These are phyloP conservation scores for Populus tremula DNA, from an alignment of 345 rosid genomes.

Conservation along the genomic window DNA sequence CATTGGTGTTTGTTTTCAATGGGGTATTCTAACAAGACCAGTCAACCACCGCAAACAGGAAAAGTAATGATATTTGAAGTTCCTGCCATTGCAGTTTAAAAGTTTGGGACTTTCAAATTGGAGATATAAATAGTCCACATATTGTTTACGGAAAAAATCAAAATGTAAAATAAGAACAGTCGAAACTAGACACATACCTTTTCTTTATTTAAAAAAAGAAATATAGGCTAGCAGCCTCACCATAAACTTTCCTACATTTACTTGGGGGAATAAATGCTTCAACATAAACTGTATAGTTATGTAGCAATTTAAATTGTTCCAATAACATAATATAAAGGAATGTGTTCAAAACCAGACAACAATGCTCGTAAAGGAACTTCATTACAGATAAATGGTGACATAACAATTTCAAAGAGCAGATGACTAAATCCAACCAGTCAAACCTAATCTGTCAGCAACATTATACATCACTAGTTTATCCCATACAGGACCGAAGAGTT, in stretches of 20 bases:
- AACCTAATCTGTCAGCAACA: constrained; percentile 77
- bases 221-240: not conserved
- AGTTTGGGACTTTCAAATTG: not conserved
- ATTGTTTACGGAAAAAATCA: not conserved
- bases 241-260: not conserved
- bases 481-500: constrained; percentile 74
- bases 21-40: not conserved
- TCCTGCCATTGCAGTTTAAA: not conserved
- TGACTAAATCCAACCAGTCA: constrained; percentile 63
- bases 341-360: not conserved
- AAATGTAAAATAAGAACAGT: not conserved
- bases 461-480: constrained; percentile 90
- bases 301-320: not conserved
- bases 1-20: too few relatives aligned
- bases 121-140: not conserved
- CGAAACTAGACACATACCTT: not conserved
- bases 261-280: not conserved
- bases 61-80: not conserved
- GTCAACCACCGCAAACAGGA: not conserved
- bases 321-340: not conserved
- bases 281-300: not conserved
- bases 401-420: not conserved
- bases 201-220: not conserved
- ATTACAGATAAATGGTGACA: not conserved
- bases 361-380: not conserved